Percentiles rank a stretch among this genome's conserved stretches.
phyloP scores from a whole-genome alignment of 192 early-diverging fungal genomes.

The Backusella sp. region DNA sequence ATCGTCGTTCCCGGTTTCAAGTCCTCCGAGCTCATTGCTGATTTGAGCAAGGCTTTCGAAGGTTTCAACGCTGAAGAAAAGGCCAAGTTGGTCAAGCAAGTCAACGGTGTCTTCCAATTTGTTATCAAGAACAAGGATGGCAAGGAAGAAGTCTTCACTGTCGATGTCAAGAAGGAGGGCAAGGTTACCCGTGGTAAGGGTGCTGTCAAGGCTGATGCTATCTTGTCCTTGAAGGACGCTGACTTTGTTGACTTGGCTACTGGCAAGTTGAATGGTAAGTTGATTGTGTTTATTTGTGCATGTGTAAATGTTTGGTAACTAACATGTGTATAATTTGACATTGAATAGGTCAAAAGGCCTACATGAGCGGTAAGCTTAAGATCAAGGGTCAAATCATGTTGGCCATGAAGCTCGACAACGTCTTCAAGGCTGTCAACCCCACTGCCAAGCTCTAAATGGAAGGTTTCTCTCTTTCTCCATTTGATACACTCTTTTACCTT shows the following conservation, averaged over 20 bases:
- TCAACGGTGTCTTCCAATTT: slow-evolving; percentile 89
- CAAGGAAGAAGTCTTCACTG: slow-evolving; percentile 64
- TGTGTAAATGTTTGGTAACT: background rate
- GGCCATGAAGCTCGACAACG: slow-evolving; percentile 68
- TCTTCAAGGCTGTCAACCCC: slow-evolving; percentile 54
- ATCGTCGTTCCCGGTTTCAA: slow-evolving; percentile 65
- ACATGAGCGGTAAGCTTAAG: slow-evolving; percentile 93
- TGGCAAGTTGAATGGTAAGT: slow-evolving; percentile 82
- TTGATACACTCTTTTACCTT: background rate
- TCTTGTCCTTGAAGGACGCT: slow-evolving; percentile 68
- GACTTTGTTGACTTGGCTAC: slow-evolving; percentile 83
- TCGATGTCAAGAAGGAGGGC: slow-evolving; percentile 87
- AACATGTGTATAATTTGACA: background rate
- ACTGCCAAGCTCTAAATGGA: slow-evolving; percentile 58
- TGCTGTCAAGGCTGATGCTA: slow-evolving; percentile 70
- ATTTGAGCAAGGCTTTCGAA: slow-evolving; percentile 63
- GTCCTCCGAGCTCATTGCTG: slow-evolving; percentile 69
- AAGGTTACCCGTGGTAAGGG: slow-evolving; percentile 56
- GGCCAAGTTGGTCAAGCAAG: slow-evolving; percentile 62
- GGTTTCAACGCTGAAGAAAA: slow-evolving; percentile 59
- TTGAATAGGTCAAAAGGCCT: slow-evolving; percentile 75
- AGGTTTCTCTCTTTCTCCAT: background rate
- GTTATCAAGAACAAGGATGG: slow-evolving; percentile 75
- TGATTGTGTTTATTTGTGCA: background rate
- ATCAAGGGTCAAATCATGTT: slow-evolving; percentile 75